These are phyloP conservation scores for Xylaria polymorpha DNA, from an alignment of 2,329 filamentous ascomycete genomes.

Conservation along the genomic window DNA sequence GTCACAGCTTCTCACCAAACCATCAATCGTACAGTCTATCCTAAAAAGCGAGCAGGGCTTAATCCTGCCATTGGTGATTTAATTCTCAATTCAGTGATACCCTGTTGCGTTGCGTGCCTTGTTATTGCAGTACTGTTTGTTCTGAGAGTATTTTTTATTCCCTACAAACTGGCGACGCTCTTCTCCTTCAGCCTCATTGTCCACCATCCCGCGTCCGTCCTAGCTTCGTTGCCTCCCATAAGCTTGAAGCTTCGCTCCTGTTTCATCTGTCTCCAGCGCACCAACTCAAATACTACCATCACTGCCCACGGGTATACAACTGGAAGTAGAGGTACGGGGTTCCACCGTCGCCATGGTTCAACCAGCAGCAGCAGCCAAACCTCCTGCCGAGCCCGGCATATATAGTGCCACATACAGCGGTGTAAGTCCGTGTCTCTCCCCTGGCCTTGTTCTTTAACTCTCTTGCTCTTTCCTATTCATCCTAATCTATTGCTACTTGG, in stretches of 20 bases:
- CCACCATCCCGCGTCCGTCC: neutral
- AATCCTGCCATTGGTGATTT: neutral
- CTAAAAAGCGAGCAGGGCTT: neutral
- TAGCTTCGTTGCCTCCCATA: neutral
- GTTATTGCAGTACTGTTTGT: neutral
- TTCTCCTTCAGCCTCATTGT: neutral
- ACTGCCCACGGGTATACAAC: neutral
- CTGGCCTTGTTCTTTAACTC: conserved; percentile 19
- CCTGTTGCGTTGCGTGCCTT: conserved; percentile 2
- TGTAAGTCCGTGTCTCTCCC: conserved; percentile 58
- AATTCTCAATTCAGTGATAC: conserved; percentile 21
- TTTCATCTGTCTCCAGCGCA: neutral
- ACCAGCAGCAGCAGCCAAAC: conserved; percentile 51
- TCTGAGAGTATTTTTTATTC: conserved; percentile 3
- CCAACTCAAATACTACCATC: neutral
- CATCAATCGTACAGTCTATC: neutral
- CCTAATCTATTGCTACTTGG: neutral
- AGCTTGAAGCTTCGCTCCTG: neutral
- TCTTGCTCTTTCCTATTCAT: neutral
- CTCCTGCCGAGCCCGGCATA: conserved; percentile 59
- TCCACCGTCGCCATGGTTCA: conserved; percentile 33
- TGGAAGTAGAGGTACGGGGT: neutral
- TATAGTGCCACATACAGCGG: conserved; percentile 78
- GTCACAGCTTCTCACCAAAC: conserved; percentile 20
- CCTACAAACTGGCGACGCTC: neutral